Evolutionary conservation across 805 yeast genomes (phyloP).

Genomic region (Maudiozyma serrabonitensis): DNA sequence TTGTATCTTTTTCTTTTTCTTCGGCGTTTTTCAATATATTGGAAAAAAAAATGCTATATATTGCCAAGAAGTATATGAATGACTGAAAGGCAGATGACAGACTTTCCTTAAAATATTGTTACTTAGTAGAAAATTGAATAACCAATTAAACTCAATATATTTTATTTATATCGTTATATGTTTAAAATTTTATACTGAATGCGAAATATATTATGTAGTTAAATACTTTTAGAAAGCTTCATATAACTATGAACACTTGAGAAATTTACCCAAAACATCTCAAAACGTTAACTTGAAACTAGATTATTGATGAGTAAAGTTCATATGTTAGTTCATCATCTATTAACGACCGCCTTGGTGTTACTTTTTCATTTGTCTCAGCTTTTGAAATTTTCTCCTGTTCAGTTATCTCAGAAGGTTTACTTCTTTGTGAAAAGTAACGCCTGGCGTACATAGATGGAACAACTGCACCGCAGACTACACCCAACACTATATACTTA

Average conservation of each 20-base stretch:
- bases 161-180: too few species aligned
- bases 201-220: not conserved
- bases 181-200: too few species aligned
- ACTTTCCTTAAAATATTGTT: too few species aligned
- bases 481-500: slow-evolving; percentile 19
- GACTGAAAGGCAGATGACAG: too few species aligned
- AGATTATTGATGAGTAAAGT: slow-evolving; percentile 19
- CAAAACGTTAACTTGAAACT: not conserved
- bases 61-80: too few species aligned
- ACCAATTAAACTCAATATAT: too few species aligned
- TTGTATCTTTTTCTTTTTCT: too few species aligned
- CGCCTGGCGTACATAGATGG: slow-evolving; percentile 18
- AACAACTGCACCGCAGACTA: slow-evolving; percentile 21
- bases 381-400: not conserved
- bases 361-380: slow-evolving; percentile 1
- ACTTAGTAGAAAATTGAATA: too few species aligned
- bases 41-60: too few species aligned
- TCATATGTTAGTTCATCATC: slow-evolving; percentile 12
- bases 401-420: slow-evolving; percentile 3
- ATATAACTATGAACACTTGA: too few species aligned
- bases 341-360: not conserved
- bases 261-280: not conserved
- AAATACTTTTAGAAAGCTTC: not conserved
- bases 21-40: too few species aligned
- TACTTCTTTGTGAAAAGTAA: slow-evolving; percentile 10